phyloP scores from a whole-genome alignment of 169 alveolate species.

The Plasmodium adleri region DNA sequence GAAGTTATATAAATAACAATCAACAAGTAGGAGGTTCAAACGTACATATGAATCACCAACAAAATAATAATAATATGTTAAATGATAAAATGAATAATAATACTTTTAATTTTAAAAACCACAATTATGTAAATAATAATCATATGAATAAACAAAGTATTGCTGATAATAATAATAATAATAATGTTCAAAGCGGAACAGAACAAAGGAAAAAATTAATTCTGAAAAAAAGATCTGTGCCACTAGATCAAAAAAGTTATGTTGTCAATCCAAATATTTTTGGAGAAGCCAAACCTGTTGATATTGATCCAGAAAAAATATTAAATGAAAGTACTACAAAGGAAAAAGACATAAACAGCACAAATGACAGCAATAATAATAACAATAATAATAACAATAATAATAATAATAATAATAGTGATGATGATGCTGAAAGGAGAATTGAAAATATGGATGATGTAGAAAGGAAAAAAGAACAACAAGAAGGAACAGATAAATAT shows the following conservation, averaged over 20 bases:
- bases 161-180: conserved; percentile 15
- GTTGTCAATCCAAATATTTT: conserved; percentile 53
- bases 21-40: neutral
- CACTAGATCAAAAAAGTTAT: conserved; percentile 50
- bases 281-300: conserved; percentile 79
- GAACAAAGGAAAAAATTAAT: conserved; percentile 68
- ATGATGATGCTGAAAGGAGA: conserved; percentile 9
- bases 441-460: conserved; percentile 19
- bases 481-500: neutral
- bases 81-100: conserved; percentile 37
- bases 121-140: conserved; percentile 21
- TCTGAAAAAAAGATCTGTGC: conserved; percentile 69
- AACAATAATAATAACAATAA: neutral
- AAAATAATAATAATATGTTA: conserved; percentile 16
- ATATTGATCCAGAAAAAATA: conserved; percentile 63
- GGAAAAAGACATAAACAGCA: conserved; percentile 19
- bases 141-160: neutral
- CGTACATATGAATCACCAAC: conserved; percentile 36
- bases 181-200: neutral
- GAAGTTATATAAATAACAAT: conserved; percentile 25
- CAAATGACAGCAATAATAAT: neutral
- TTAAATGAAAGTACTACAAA: conserved; percentile 37
- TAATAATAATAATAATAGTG: neutral
- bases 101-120: conserved; percentile 49
- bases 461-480: conserved; percentile 3